Evolutionary conservation across 2,329 filamentous ascomycete species (phyloP).

Genomic region (Curvularia hawaiiensis): DNA sequence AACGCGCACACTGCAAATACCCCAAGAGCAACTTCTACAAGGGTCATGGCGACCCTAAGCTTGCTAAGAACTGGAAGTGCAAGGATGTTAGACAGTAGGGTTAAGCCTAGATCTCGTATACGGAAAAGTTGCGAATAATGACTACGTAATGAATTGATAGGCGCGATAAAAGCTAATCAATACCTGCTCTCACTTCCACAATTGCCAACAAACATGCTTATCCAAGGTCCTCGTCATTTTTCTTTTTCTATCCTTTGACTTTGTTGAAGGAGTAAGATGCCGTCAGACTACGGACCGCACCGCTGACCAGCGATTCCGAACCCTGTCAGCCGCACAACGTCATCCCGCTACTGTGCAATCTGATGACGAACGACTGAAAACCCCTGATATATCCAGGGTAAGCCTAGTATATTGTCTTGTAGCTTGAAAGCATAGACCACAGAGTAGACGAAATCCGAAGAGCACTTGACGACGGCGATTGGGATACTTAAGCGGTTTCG

Average conservation of each 20-base stretch:
- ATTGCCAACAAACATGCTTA: neutral
- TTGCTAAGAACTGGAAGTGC: slow-evolving; percentile 43
- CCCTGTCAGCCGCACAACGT: neutral
- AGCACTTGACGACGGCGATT: neutral
- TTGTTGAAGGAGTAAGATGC: neutral
- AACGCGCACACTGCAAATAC: slow-evolving; percentile 47
- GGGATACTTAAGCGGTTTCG: neutral
- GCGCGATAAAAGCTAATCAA: neutral
- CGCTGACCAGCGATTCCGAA: neutral
- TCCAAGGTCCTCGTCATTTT: neutral
- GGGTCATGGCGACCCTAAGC: slow-evolving; percentile 37
- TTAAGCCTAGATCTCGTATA: neutral
- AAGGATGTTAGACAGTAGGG: slow-evolving; percentile 14
- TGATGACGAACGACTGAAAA: neutral
- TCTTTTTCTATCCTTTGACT: neutral
- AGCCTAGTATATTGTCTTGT: neutral
- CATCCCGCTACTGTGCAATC: neutral
- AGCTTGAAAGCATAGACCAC: neutral
- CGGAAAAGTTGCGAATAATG: neutral
- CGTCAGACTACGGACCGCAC: neutral
- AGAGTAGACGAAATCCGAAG: neutral
- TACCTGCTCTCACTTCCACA: neutral
- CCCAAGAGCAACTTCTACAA: slow-evolving; percentile 44
- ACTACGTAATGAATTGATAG: neutral
- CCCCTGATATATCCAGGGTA: neutral